Conservation (phyloP, 2,329 filamentous ascomycete genomes). For the Tolypocladium inflatum region DNA sequence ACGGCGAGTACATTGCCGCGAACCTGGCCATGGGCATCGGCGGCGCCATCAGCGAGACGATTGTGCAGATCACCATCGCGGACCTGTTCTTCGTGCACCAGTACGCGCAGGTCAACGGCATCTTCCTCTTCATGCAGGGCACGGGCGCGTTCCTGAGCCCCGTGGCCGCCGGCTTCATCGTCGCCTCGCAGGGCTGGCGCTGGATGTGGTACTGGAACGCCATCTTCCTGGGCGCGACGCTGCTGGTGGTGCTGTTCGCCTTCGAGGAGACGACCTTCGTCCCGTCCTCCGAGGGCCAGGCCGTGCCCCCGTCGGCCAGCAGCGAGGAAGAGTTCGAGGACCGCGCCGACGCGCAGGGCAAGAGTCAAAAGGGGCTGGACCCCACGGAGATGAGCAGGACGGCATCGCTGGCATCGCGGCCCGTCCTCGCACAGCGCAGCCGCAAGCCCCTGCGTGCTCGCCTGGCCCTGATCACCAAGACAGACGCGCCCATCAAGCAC, state of each 20-base stretch:
- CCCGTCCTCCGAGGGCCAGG: background rate
- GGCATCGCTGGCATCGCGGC: background rate
- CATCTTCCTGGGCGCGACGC: slow-evolving; percentile 10
- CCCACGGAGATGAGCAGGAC: background rate
- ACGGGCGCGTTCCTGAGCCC: slow-evolving; percentile 18
- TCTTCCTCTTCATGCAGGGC: slow-evolving; percentile 12
- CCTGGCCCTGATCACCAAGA: background rate
- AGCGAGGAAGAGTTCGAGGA: background rate
- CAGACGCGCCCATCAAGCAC: background rate
- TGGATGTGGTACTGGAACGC: slow-evolving; percentile 28
- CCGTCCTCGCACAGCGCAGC: too few relatives aligned
- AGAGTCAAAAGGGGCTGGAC: background rate
- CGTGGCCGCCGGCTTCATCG: slow-evolving; percentile 17
- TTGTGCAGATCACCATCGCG: slow-evolving; percentile 26
- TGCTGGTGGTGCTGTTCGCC: background rate
- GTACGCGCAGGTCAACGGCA: slow-evolving; percentile 30
- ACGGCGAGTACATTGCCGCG: slow-evolving; percentile 30
- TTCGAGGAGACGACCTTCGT: background rate
- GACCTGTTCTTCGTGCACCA: slow-evolving; percentile 23
- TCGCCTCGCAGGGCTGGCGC: slow-evolving; percentile 15
- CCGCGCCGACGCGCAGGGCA: background rate
- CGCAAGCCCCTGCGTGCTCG: background rate
- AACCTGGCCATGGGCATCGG: slow-evolving; percentile 25
- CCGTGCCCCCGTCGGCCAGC: background rate
- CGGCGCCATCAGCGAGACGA: slow-evolving; percentile 27